Evolutionary conservation across 75 land plant genomes (phyloP).

Genomic region (Azolla pinnata): DNA sequence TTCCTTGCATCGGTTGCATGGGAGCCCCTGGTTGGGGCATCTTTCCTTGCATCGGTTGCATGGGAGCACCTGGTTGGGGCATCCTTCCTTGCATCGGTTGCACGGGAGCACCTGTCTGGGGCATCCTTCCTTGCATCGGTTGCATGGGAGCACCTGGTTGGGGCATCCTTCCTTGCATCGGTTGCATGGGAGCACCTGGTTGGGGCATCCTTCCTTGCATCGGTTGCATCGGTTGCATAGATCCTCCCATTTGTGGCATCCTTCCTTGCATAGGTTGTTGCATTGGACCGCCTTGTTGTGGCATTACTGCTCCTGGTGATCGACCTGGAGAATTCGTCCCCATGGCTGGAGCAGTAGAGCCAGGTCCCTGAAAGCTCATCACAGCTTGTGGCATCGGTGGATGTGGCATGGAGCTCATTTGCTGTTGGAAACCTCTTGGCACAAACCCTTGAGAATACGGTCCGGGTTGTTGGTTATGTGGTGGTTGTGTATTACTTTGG

Average conservation of each 20-base stretch:
- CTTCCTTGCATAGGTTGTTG: neutral
- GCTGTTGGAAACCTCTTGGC: neutral
- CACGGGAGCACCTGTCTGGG: neutral
- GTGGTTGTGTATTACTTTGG: neutral
- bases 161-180: too few species aligned
- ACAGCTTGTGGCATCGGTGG: neutral
- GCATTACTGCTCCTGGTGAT: neutral
- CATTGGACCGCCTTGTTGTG: neutral
- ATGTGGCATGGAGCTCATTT: conserved; percentile 3
- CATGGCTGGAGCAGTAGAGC: too few species aligned
- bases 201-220: neutral
- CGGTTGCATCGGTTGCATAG: neutral
- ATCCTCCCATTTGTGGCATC: too few species aligned
- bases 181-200: too few species aligned
- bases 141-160: neutral
- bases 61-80: neutral
- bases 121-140: neutral
- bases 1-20: too few species aligned
- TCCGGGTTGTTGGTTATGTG: neutral
- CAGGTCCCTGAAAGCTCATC: neutral
- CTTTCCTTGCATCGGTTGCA: neutral
- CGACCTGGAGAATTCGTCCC: neutral
- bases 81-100: neutral
- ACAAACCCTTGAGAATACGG: neutral
- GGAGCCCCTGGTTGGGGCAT: too few species aligned